A percentile compares a stretch with the other conserved stretches of the same genome.
Evolutionary conservation across 805 yeast species (phyloP).

Genomic region (Schwanniomyces polymorphus): DNA sequence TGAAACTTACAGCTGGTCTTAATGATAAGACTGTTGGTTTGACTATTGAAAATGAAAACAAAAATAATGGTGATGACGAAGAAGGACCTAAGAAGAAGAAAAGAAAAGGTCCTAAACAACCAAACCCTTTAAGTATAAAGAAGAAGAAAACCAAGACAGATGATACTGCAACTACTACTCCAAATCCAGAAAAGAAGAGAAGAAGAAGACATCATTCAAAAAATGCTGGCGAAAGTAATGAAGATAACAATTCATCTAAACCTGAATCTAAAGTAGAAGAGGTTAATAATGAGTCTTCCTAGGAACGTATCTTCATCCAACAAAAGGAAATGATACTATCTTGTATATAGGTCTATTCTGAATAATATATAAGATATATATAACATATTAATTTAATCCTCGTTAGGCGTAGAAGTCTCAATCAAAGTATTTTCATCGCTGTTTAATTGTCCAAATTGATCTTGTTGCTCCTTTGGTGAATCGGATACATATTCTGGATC

Average conservation of each 20-base stretch:
- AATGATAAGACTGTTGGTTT: slow-evolving; percentile 61
- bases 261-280: background rate
- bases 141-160: slow-evolving; percentile 52
- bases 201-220: slow-evolving; percentile 20
- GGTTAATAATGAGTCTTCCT: background rate
- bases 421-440: too few species aligned
- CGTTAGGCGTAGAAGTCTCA: too few species aligned
- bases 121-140: slow-evolving; percentile 89
- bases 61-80: slow-evolving; percentile 6
- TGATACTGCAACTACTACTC: slow-evolving; percentile 1
- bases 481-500: too few species aligned
- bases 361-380: too few species aligned
- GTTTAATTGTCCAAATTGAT: too few species aligned
- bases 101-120: slow-evolving; percentile 73
- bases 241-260: background rate
- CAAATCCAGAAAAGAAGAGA: slow-evolving; percentile 15
- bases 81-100: slow-evolving; percentile 35
- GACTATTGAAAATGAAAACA: slow-evolving; percentile 16
- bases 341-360: too few species aligned
- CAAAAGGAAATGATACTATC: background rate
- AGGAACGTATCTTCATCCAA: background rate
- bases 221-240: background rate
- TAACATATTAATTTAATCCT: too few species aligned
- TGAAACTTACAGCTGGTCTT: slow-evolving; percentile 75
- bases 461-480: too few species aligned